phyloP scores from a whole-genome alignment of 345 rosid species.

The Corchorus olitorius region DNA sequence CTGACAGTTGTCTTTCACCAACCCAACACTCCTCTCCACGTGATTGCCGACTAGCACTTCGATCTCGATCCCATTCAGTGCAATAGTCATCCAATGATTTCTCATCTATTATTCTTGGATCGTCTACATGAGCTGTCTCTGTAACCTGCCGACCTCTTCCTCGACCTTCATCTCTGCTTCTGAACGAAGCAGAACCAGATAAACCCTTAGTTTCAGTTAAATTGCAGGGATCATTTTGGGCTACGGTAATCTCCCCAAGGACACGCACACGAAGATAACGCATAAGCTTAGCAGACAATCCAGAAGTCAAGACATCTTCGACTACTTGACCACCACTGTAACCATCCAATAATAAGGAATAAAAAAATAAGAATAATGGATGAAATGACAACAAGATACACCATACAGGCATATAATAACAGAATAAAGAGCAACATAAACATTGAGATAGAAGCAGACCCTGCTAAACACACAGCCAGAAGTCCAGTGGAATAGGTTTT shows the following conservation, averaged over 20 bases:
- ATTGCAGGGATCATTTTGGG: constrained; percentile 67
- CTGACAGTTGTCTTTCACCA: constrained; percentile 46
- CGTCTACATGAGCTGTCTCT: constrained; percentile 53
- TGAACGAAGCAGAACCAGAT: constrained; percentile 36
- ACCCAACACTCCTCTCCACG: constrained; percentile 34
- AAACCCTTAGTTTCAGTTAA: constrained; percentile 53
- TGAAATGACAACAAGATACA: background rate
- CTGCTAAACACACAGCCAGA: constrained; percentile 78
- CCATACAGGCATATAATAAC: constrained; percentile 19
- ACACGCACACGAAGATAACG: constrained; percentile 88
- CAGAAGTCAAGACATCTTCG: constrained; percentile 93
- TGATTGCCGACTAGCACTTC: constrained; percentile 35
- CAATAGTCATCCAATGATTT: constrained; percentile 43
- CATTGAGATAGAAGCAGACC: constrained; percentile 47
- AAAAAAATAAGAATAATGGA: background rate
- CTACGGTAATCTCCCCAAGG: constrained; percentile 67
- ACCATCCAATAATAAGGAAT: constrained; percentile 10
- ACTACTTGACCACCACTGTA: constrained; percentile 84
- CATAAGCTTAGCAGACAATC: constrained; percentile 91
- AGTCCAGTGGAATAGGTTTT: constrained; percentile 90
- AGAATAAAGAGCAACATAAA: constrained; percentile 6
- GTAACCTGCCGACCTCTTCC: constrained; percentile 66
- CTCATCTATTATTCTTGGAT: constrained; percentile 37
- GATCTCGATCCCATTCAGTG: constrained; percentile 44
- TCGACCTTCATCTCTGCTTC: constrained; percentile 82